Conservation (phyloP, 2,329 filamentous ascomycete genomes). For the Aspergillus melleus region DNA sequence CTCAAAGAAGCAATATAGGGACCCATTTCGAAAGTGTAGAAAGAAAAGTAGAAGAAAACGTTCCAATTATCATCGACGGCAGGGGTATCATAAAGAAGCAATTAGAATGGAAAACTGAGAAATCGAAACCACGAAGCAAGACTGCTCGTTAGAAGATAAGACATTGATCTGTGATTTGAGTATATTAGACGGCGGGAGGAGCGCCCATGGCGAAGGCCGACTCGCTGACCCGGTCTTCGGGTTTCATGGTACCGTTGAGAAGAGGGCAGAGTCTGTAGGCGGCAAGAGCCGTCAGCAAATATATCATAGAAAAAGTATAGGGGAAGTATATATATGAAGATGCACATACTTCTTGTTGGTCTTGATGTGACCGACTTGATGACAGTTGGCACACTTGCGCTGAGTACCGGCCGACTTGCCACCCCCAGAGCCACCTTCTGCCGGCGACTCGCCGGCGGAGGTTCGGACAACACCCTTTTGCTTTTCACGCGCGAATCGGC, state of each 20-base stretch:
- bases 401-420: slow-evolving; percentile 68
- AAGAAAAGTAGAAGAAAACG: not conserved
- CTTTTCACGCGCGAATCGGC: slow-evolving; percentile 85
- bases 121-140: not conserved
- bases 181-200: slow-evolving; percentile 29
- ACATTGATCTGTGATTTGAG: not conserved
- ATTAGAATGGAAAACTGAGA: not conserved
- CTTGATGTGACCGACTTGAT: slow-evolving; percentile 95
- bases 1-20: not conserved
- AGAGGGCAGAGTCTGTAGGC: slow-evolving; percentile 71
- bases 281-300: not conserved
- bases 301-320: not conserved
- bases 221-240: slow-evolving; percentile 47
- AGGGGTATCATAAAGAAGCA: slow-evolving; percentile 15
- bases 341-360: slow-evolving; percentile 87
- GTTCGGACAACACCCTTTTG: slow-evolving; percentile 66
- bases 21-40: not conserved
- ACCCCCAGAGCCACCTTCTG: slow-evolving; percentile 45
- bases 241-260: slow-evolving; percentile 78
- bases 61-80: not conserved
- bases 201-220: slow-evolving; percentile 51
- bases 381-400: slow-evolving; percentile 96
- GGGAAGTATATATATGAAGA: slow-evolving; percentile 8
- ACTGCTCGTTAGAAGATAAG: not conserved
- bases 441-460: slow-evolving; percentile 46